Conservation (phyloP, 495 filamentous ascomycete genomes). For the Penicillium malachiteum region DNA sequence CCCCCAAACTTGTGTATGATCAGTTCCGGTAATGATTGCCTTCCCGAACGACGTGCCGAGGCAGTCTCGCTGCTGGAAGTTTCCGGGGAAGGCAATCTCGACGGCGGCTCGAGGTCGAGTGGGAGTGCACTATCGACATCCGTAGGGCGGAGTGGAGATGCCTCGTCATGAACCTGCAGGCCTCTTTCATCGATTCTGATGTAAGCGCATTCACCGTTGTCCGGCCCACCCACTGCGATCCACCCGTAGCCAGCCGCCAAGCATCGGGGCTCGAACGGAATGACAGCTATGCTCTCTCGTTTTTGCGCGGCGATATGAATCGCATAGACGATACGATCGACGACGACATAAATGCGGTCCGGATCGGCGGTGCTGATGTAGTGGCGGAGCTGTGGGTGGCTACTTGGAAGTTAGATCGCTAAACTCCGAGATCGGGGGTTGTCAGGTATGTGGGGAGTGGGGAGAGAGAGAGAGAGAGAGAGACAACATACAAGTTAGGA, state of each 20-base stretch:
- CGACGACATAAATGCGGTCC: conserved; percentile 79
- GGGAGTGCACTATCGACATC: conserved; percentile 64
- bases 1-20: conserved; percentile 54
- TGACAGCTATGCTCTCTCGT: conserved; percentile 69
- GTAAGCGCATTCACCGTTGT: conserved; percentile 79
- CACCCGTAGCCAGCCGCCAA: conserved; percentile 80
- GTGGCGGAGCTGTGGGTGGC: conserved; percentile 90
- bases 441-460: background rate
- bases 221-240: conserved; percentile 82
- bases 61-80: conserved; percentile 22
- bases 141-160: conserved; percentile 34
- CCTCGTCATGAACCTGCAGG: conserved; percentile 28
- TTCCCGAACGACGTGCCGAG: conserved; percentile 32
- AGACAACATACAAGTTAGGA: conserved; percentile 62
- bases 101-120: conserved; percentile 49
- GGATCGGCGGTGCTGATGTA: conserved; percentile 78
- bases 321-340: conserved; percentile 67
- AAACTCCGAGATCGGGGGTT: background rate
- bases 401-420: conserved; percentile 34
- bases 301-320: conserved; percentile 70
- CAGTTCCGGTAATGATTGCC: conserved; percentile 42
- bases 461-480: conserved; percentile 4
- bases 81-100: conserved; percentile 29
- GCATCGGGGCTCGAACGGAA: conserved; percentile 82
- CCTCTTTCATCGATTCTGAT: conserved; percentile 57